These are phyloP conservation scores for Akanthomyces dipterigenus DNA, from an alignment of 2,329 filamentous ascomycete genomes.

Conservation along the genomic window DNA sequence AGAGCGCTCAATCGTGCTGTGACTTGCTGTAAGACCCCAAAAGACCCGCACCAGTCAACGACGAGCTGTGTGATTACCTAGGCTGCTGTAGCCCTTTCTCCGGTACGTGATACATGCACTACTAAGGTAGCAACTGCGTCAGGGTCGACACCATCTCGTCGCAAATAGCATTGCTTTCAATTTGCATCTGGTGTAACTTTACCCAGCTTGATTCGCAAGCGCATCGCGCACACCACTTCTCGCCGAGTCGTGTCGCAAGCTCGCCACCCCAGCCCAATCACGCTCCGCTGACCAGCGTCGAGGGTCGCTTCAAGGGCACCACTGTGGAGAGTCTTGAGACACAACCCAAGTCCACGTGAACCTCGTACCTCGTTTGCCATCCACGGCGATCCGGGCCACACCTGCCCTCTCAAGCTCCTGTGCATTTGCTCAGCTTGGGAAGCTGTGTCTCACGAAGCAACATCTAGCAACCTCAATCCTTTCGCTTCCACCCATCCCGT, in stretches of 20 bases:
- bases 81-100: background rate
- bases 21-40: background rate
- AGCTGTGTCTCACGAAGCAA: background rate
- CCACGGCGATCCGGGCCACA: background rate
- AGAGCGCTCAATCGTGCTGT: background rate
- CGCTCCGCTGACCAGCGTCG: background rate
- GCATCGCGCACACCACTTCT: background rate
- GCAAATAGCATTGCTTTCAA: background rate
- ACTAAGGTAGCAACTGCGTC: background rate
- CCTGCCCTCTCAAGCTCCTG: background rate
- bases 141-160: background rate
- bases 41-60: conserved; percentile 2
- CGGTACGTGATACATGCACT: background rate
- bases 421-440: background rate
- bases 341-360: conserved; percentile 9
- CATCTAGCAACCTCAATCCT: background rate
- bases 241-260: background rate
- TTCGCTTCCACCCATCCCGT: background rate
- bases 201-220: background rate
- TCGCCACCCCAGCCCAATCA: background rate
- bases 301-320: background rate
- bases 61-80: background rate
- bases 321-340: conserved; percentile 9
- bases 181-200: background rate
- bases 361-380: background rate